Conservation (phyloP, 2,329 filamentous ascomycete genomes). For the Ascosphaera apis region DNA sequence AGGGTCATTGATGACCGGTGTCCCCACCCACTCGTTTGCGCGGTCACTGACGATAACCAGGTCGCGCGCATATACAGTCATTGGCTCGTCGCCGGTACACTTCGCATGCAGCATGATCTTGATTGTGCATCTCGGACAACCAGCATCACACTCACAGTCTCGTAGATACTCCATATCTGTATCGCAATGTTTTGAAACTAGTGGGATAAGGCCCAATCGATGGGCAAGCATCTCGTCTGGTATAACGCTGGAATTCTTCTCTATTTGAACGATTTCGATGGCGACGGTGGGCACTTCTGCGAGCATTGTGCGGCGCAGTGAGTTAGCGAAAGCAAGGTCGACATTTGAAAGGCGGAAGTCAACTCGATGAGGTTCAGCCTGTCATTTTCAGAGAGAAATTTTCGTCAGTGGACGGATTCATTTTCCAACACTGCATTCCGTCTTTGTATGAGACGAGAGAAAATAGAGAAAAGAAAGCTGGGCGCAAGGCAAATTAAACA, state of each 20-base stretch:
- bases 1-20: conserved; percentile 62
- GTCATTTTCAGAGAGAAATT: conserved; percentile 1
- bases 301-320: conserved; percentile 88
- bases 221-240: conserved; percentile 92
- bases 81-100: conserved; percentile 65
- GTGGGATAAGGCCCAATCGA: conserved; percentile 71
- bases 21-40: conserved; percentile 52
- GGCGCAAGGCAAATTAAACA: too few species aligned
- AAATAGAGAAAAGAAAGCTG: not conserved
- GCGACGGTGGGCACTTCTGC: conserved; percentile 85
- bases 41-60: conserved; percentile 48
- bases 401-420: too few species aligned
- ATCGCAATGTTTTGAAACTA: conserved; percentile 64
- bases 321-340: conserved; percentile 85
- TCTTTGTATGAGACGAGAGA: not conserved
- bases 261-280: conserved; percentile 78
- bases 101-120: conserved; percentile 64
- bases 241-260: conserved; percentile 94
- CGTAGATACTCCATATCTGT: conserved; percentile 62
- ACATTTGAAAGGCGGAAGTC: conserved; percentile 79
- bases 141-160: conserved; percentile 90
- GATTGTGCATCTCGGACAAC: conserved; percentile 80
- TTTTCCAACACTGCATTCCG: too few species aligned
- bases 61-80: conserved; percentile 87
- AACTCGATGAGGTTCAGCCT: conserved; percentile 63